Evolutionary conservation across 2,329 filamentous ascomycete genomes (phyloP).

Genomic region (Pseudocercospora pini-densiflorae): DNA sequence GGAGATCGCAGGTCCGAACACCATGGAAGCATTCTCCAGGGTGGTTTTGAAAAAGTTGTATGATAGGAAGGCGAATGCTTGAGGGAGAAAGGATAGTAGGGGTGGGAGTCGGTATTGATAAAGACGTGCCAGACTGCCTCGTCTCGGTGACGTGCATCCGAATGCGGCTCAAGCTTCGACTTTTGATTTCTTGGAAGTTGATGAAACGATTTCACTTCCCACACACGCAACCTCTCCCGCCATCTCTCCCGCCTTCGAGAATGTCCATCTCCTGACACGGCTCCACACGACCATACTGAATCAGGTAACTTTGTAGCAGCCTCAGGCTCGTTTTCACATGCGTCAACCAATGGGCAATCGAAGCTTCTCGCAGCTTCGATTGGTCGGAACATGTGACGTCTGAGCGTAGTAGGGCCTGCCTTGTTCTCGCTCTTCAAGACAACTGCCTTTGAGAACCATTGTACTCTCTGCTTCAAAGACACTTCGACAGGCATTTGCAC

Average conservation of each 20-base stretch:
- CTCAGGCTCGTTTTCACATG: not conserved
- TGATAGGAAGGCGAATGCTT: not conserved
- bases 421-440: constrained; percentile 9
- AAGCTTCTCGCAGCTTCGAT: constrained; percentile 16
- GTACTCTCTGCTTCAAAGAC: constrained; percentile 5
- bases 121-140: not conserved
- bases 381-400: constrained; percentile 12
- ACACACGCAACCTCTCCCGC: not conserved
- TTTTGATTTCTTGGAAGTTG: not conserved
- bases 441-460: constrained; percentile 4
- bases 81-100: not conserved
- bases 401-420: not conserved
- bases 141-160: not conserved
- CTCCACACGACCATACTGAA: not conserved
- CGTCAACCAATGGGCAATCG: constrained; percentile 1
- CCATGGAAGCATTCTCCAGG: constrained; percentile 1
- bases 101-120: too few relatives aligned
- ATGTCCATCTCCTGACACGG: not conserved
- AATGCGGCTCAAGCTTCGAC: not conserved
- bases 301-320: not conserved
- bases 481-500: not conserved
- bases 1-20: constrained; percentile 4
- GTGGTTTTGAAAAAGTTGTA: not conserved
- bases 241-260: not conserved
- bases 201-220: not conserved